phyloP scores from a whole-genome alignment of 2,329 filamentous ascomycete genomes.

The Bimuria novae-zelandiae region DNA sequence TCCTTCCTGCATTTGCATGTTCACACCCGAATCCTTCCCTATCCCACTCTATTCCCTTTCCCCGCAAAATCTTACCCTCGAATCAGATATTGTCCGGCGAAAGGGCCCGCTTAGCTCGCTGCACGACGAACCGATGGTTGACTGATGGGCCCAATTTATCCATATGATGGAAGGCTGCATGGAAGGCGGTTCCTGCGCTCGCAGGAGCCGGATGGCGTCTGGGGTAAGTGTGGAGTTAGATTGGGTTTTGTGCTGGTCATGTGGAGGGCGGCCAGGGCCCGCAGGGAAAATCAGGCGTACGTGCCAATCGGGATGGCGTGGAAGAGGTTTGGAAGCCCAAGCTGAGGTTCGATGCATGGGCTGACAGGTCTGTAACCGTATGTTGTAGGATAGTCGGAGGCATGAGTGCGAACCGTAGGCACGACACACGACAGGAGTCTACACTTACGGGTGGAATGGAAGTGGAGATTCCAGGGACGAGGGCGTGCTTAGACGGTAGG shows the following conservation, averaged over 20 bases:
- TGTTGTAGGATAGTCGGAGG: constrained; percentile 2
- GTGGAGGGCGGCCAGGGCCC: constrained; percentile 10
- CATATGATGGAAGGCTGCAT: constrained; percentile 13
- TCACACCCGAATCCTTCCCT: background rate
- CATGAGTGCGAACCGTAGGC: constrained; percentile 1
- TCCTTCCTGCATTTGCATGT: background rate
- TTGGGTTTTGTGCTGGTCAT: constrained; percentile 17
- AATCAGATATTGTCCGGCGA: constrained; percentile 11
- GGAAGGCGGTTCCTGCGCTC: constrained; percentile 30
- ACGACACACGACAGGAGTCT: background rate
- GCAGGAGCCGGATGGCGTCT: constrained; percentile 10
- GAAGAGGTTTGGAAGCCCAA: background rate
- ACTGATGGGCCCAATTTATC: constrained; percentile 5
- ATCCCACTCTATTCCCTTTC: constrained; percentile 17
- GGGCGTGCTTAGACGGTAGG: background rate
- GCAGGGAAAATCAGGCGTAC: background rate
- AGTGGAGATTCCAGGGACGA: constrained; percentile 1
- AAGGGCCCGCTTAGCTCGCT: background rate
- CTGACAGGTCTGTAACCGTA: background rate
- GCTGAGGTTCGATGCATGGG: background rate
- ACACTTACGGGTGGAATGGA: background rate
- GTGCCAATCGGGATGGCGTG: constrained; percentile 1
- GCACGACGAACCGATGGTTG: background rate
- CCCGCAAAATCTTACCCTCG: constrained; percentile 21
- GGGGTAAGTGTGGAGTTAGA: constrained; percentile 28